phyloP scores from a whole-genome alignment of 1,284 basidiomycete species.

The Pseudozyma thailandica region DNA sequence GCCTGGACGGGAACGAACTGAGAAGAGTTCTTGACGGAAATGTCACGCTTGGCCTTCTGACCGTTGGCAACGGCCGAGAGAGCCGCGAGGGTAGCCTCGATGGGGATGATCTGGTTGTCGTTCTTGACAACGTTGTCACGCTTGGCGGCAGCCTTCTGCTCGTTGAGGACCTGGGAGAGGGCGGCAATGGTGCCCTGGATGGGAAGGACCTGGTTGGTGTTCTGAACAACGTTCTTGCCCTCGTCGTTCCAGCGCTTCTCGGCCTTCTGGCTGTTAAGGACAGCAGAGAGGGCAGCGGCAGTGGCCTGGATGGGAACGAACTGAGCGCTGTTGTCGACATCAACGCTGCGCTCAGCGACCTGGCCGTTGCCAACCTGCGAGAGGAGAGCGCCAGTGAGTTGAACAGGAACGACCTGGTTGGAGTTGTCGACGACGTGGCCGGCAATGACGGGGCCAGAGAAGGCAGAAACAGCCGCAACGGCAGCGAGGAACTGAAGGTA shows the following conservation, averaged over 20 bases:
- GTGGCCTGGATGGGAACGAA: conserved; percentile 40
- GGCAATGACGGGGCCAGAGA: conserved; percentile 42
- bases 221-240: conserved; percentile 18
- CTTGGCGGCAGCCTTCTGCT: conserved; percentile 23
- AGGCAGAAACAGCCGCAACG: conserved; percentile 48
- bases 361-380: conserved; percentile 47
- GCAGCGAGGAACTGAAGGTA: conserved; percentile 54
- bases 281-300: conserved; percentile 28
- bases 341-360: conserved; percentile 28
- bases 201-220: conserved; percentile 28
- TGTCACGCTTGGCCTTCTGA: conserved; percentile 20
- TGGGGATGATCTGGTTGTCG: conserved; percentile 27
- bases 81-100: conserved; percentile 26
- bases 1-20: conserved; percentile 33
- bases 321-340: conserved; percentile 38
- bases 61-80: conserved; percentile 26
- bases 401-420: conserved; percentile 45
- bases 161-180: conserved; percentile 39
- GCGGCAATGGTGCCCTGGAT: conserved; percentile 39
- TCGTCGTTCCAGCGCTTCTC: conserved; percentile 7
- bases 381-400: conserved; percentile 36
- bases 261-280: conserved; percentile 30
- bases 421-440: conserved; percentile 31
- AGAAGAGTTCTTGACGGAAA: conserved; percentile 18
- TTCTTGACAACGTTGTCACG: conserved; percentile 35